phyloP scores from a whole-genome alignment of 805 yeast species.

The Blastobotrys terrestris region DNA sequence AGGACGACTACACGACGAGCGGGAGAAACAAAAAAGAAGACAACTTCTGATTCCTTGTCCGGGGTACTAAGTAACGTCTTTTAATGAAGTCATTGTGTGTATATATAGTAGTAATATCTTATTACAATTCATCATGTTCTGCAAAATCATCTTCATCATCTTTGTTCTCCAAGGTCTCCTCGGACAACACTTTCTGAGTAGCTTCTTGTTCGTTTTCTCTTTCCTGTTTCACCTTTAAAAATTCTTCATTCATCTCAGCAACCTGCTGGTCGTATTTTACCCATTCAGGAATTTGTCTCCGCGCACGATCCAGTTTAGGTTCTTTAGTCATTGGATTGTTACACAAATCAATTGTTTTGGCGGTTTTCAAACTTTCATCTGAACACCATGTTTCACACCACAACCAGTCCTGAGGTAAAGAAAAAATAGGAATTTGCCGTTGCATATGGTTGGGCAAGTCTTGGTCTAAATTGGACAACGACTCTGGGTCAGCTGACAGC shows the following conservation, averaged over 20 bases:
- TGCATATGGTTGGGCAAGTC: conserved; percentile 91
- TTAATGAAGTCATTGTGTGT: conserved; percentile 10
- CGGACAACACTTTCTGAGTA: conserved; percentile 4
- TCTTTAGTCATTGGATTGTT: conserved; percentile 80
- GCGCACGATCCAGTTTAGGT: conserved; percentile 67
- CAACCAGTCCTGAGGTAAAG: conserved; percentile 77
- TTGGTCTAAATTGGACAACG: conserved; percentile 81
- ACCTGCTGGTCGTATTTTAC: conserved; percentile 54
- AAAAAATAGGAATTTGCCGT: conserved; percentile 53
- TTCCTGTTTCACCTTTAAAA: conserved; percentile 5
- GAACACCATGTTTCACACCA: conserved; percentile 96
- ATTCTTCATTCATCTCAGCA: conserved; percentile 16
- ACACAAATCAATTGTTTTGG: conserved; percentile 78
- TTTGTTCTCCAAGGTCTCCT: not conserved
- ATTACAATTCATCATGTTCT: conserved; percentile 9
- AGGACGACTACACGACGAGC: conserved; percentile 62
- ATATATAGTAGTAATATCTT: not conserved
- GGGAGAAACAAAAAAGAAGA: conserved; percentile 41
- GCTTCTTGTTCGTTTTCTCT: conserved; percentile 1
- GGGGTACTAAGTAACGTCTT: conserved; percentile 23
- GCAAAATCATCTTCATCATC: conserved; percentile 13
- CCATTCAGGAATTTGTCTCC: conserved; percentile 79
- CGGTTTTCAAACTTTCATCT: conserved; percentile 50
- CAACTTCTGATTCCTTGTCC: conserved; percentile 17
- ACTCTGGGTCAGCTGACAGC: conserved; percentile 69